Evolutionary conservation across 495 filamentous ascomycete genomes (phyloP).

Genomic region (Cudoniella acicularis): DNA sequence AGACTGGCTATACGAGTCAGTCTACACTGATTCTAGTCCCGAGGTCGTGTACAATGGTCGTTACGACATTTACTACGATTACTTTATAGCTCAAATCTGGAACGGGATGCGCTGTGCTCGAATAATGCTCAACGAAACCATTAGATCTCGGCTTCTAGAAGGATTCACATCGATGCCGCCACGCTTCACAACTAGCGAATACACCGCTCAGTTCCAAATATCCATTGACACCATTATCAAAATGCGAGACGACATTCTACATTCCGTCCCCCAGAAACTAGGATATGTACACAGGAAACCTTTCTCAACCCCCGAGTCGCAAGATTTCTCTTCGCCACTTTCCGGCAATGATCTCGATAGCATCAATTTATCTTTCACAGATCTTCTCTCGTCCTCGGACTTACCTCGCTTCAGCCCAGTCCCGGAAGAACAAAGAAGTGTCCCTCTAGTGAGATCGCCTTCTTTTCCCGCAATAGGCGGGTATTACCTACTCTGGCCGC

Average conservation of each 20-base stretch:
- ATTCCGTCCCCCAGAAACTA: slow-evolving; percentile 42
- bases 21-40: slow-evolving; percentile 28
- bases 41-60: slow-evolving; percentile 44
- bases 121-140: slow-evolving; percentile 51
- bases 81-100: slow-evolving; percentile 57
- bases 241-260: slow-evolving; percentile 39
- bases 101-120: slow-evolving; percentile 60
- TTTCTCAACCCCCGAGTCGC: neutral
- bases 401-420: neutral
- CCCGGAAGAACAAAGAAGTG: neutral
- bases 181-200: slow-evolving; percentile 1
- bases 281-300: slow-evolving; percentile 21
- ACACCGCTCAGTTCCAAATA: slow-evolving; percentile 6
- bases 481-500: slow-evolving; percentile 42
- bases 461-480: slow-evolving; percentile 32
- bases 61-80: slow-evolving; percentile 56
- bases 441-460: neutral
- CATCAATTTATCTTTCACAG: neutral
- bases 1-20: slow-evolving; percentile 33
- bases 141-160: slow-evolving; percentile 33
- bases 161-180: slow-evolving; percentile 14
- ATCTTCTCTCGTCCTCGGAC: neutral
- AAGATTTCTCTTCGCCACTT: neutral
- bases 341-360: neutral
- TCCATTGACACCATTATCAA: slow-evolving; percentile 21